These are phyloP conservation scores for Didymella sp. DNA, from an alignment of 2,329 filamentous ascomycete genomes.

Conservation along the genomic window DNA sequence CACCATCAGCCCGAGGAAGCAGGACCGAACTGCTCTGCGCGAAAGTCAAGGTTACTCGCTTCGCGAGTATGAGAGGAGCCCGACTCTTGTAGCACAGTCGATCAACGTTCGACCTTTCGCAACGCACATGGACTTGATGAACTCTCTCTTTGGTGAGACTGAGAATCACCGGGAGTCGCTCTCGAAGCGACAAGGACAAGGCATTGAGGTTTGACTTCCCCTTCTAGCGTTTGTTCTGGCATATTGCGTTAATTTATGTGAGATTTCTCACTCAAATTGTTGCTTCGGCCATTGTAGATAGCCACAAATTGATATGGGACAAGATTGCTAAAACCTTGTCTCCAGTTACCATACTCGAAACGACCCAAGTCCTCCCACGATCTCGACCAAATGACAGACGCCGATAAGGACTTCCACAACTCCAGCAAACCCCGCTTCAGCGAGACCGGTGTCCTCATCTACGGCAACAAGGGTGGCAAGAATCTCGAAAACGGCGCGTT, in stretches of 20 bases:
- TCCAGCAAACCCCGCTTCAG: conserved; percentile 83
- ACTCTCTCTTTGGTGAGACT: conserved; percentile 80
- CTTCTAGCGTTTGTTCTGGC: conserved; percentile 43
- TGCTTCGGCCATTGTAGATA: conserved; percentile 51
- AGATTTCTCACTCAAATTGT: conserved; percentile 45
- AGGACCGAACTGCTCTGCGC: conserved; percentile 77
- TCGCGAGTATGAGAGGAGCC: conserved; percentile 54
- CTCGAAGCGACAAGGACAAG: conserved; percentile 62
- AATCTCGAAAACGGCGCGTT: conserved; percentile 59
- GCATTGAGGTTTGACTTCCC: conserved; percentile 87
- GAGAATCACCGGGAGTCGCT: conserved; percentile 59
- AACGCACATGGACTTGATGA: conserved; percentile 95
- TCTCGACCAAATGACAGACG: conserved; percentile 67
- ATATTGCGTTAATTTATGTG: conserved; percentile 50
- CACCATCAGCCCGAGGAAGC: conserved; percentile 92
- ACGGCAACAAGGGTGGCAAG: conserved; percentile 58
- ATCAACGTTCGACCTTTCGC: conserved; percentile 67
- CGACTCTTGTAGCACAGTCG: conserved; percentile 42
- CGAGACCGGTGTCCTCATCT: conserved; percentile 74
- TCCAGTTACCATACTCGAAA: conserved; percentile 87
- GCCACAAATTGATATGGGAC: conserved; percentile 51
- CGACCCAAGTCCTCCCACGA: conserved; percentile 72
- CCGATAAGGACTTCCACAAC: conserved; percentile 73
- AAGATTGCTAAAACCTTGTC: conserved; percentile 50
- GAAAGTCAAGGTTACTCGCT: conserved; percentile 69